These are phyloP conservation scores for Phytopythium aichiense DNA, from an alignment of 352 stramenopile genomes.

Conservation along the genomic window DNA sequence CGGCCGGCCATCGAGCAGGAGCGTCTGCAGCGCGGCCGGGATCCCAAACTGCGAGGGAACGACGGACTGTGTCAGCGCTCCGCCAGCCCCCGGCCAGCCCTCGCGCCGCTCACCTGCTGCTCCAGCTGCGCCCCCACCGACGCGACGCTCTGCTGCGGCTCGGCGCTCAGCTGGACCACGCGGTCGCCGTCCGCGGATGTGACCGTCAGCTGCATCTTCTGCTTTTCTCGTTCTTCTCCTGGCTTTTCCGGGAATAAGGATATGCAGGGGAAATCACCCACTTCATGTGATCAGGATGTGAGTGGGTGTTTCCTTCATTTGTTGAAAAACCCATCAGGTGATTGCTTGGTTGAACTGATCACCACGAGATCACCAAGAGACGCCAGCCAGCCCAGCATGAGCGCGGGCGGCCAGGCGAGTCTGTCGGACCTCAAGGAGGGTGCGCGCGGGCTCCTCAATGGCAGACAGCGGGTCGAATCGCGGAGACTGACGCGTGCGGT, in stretches of 20 bases:
- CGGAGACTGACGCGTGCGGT: not conserved
- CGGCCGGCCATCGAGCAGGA: constrained; percentile 60
- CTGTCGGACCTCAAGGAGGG: constrained; percentile 65
- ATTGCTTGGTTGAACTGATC: too few relatives aligned
- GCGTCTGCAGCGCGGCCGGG: constrained; percentile 38
- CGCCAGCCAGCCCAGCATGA: not conserved
- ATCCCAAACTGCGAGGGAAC: constrained; percentile 53
- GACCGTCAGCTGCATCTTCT: constrained; percentile 57
- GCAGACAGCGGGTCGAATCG: not conserved
- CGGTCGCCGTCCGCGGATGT: constrained; percentile 58
- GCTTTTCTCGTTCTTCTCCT: constrained; percentile 2
- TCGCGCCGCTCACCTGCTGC: constrained; percentile 32
- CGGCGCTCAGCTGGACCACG: constrained; percentile 47
- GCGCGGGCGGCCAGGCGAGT: constrained; percentile 17
- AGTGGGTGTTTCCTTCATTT: too few relatives aligned
- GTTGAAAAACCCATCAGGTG: too few relatives aligned
- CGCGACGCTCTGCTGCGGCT: constrained; percentile 41
- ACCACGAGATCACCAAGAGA: too few relatives aligned
- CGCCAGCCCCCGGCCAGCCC: not conserved
- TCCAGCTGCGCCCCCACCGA: constrained; percentile 43
- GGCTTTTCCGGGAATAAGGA: not conserved
- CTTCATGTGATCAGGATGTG: too few relatives aligned
- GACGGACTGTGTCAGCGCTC: not conserved
- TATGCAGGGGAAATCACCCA: not conserved
- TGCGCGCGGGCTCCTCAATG: not conserved